Conservation (phyloP, 345 rosid genomes). For the Eucalyptus cloeziana region DNA sequence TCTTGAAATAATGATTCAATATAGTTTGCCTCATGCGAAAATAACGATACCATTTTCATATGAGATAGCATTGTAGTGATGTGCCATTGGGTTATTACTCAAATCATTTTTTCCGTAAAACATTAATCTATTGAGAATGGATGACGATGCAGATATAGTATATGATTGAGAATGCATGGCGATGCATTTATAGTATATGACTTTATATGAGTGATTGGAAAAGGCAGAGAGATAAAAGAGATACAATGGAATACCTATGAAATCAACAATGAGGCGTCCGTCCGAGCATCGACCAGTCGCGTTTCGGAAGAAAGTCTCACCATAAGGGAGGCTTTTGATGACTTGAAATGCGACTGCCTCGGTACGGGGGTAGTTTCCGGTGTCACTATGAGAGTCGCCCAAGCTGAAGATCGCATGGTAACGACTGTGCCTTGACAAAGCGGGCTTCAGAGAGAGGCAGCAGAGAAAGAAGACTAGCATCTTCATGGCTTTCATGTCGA, state of each 20-base stretch:
- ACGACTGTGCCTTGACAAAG: not conserved
- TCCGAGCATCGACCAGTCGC: constrained; percentile 21
- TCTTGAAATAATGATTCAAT: not conserved
- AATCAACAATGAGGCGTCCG: not conserved
- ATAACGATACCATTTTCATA: not conserved
- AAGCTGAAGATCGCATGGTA: not conserved
- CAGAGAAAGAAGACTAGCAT: not conserved
- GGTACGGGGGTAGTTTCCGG: not conserved
- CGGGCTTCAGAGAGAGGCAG: not conserved
- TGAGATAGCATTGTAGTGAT: not conserved
- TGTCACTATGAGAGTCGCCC: not conserved
- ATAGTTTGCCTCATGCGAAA: not conserved
- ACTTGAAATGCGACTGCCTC: not conserved
- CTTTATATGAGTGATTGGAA: not conserved
- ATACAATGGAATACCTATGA: constrained; percentile 16
- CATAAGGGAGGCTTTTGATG: constrained; percentile 30
- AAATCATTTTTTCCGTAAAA: not conserved
- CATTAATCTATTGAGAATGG: constrained; percentile 14
- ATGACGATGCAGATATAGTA: constrained; percentile 23
- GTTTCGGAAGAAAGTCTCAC: constrained; percentile 36
- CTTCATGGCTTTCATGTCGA: not conserved
- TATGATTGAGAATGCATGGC: constrained; percentile 20
- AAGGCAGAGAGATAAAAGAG: not conserved
- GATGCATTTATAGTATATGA: constrained; percentile 20
- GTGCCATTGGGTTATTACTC: not conserved